A percentile compares a stretch with the other conserved stretches of the same genome.
Evolutionary conservation across 108 stramenopile species (phyloP).

Genomic region (Tribonema minus): DNA sequence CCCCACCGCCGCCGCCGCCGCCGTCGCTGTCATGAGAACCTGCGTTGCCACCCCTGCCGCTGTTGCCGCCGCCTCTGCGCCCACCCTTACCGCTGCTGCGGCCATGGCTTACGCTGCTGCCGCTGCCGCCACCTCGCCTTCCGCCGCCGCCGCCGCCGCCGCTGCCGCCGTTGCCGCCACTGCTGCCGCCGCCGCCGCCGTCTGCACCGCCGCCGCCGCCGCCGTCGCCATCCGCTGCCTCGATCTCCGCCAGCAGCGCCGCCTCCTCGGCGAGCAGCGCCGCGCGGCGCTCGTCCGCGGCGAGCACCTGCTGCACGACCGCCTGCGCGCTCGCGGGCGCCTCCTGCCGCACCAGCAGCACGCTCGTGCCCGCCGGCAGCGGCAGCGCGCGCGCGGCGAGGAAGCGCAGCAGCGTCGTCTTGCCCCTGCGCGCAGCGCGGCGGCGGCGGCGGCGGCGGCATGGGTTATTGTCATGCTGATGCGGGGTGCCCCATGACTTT

Average conservation of each 20-base stretch:
- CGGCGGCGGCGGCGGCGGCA: no score
- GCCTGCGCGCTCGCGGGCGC: slow-evolving; percentile 25
- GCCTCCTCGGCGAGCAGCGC: slow-evolving; percentile 76
- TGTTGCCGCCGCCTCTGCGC: no score
- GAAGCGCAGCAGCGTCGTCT: slow-evolving; percentile 79
- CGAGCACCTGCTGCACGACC: slow-evolving; percentile 59
- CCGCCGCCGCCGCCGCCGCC: neutral
- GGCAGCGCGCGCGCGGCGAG: slow-evolving; percentile 87
- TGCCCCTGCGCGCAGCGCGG: no score
- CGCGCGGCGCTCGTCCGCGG: slow-evolving; percentile 58
- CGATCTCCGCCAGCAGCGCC: slow-evolving; percentile 72
- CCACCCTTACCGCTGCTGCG: neutral
- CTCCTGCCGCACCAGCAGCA: slow-evolving; percentile 87
- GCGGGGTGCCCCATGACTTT: no score
- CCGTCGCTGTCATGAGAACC: no score
- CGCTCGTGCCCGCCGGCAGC: slow-evolving; percentile 87
- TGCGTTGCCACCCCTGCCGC: no score
- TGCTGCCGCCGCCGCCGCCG: neutral
- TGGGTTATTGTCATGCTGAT: no score
- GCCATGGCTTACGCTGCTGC: neutral
- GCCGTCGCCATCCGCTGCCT: slow-evolving; percentile 77
- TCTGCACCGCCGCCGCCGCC: slow-evolving; percentile 31
- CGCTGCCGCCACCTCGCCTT: slow-evolving; percentile 16
- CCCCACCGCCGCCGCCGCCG: no score
- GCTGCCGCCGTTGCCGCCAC: neutral